A percentile compares a stretch with the other conserved stretches of the same genome.
Conservation (phyloP, 2,329 filamentous ascomycete species). For the Colletotrichum navitas region DNA sequence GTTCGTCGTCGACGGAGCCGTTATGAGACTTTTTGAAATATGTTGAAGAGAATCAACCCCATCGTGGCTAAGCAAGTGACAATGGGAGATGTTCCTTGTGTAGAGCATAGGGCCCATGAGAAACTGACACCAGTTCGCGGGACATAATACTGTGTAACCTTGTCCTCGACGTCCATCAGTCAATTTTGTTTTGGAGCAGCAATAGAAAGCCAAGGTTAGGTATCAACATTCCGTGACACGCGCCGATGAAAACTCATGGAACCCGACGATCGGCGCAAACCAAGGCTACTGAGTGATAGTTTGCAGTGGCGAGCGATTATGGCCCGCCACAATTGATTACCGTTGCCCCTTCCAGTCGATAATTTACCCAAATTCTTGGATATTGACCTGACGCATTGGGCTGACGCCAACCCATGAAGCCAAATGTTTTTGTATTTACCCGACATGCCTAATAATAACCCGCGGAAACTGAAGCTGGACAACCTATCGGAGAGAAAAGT, state of each 20-base stretch:
- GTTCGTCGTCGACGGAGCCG: not conserved
- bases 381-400: not conserved
- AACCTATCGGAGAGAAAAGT: not conserved
- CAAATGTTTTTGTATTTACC: not conserved
- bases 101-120: too few species aligned
- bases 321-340: not conserved
- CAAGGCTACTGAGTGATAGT: too few species aligned
- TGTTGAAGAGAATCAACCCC: not conserved
- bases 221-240: not conserved
- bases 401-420: not conserved
- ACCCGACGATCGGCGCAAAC: too few species aligned
- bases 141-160: not conserved
- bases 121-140: too few species aligned
- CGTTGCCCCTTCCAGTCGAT: too few species aligned
- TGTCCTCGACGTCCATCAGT: too few species aligned
- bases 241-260: too few species aligned
- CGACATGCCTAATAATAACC: not conserved
- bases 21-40: not conserved
- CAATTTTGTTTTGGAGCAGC: not conserved
- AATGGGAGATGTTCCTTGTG: not conserved
- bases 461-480: too few species aligned
- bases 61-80: too few species aligned
- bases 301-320: too few species aligned
- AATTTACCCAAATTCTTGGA: not conserved
- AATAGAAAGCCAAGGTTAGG: not conserved